Percentiles rank a stretch among this genome's conserved stretches.
Evolutionary conservation across 2,329 filamentous ascomycete genomes (phyloP).

Genomic region (Dendryphion nanum): DNA sequence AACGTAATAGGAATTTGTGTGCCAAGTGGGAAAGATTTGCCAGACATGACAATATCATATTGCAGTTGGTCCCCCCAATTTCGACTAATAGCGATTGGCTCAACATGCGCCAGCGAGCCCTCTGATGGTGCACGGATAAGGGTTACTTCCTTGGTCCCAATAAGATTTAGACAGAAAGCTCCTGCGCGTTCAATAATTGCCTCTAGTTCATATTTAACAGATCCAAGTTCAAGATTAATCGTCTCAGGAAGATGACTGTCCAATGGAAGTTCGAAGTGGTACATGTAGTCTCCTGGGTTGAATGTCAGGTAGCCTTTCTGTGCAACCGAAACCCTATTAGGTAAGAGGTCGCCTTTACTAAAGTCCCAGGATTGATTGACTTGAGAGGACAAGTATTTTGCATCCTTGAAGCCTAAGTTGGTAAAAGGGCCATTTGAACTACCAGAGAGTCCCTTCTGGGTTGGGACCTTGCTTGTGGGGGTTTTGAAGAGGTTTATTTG

Average conservation of each 20-base stretch:
- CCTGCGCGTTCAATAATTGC: conserved; percentile 82
- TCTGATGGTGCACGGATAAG: conserved; percentile 85
- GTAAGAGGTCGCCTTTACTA: conserved; percentile 69
- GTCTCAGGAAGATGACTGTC: conserved; percentile 80
- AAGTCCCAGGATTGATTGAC: conserved; percentile 83
- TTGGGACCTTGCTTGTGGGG: conserved; percentile 24
- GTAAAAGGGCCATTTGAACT: conserved; percentile 44
- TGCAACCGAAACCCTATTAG: conserved; percentile 55
- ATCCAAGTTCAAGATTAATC: conserved; percentile 81
- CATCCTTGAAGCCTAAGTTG: conserved; percentile 50
- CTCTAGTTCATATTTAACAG: conserved; percentile 84
- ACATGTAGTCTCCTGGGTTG: conserved; percentile 69
- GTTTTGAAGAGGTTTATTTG: conserved; percentile 57
- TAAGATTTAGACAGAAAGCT: conserved; percentile 83
- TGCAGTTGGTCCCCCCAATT: conserved; percentile 95
- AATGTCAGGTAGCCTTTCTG: conserved; percentile 87
- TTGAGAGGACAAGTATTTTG: conserved; percentile 72
- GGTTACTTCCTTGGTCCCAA: conserved; percentile 76
- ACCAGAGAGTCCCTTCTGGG: conserved; percentile 35
- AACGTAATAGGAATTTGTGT: conserved; percentile 88
- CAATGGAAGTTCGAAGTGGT: conserved; percentile 79
- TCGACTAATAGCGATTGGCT: conserved; percentile 89
- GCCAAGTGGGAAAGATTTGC: conserved; percentile 89
- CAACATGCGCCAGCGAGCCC: conserved; percentile 82
- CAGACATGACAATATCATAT: conserved; percentile 94